These are phyloP conservation scores for Naegleria lovaniensis DNA, from an alignment of 208 protist species.

Conservation along the genomic window DNA sequence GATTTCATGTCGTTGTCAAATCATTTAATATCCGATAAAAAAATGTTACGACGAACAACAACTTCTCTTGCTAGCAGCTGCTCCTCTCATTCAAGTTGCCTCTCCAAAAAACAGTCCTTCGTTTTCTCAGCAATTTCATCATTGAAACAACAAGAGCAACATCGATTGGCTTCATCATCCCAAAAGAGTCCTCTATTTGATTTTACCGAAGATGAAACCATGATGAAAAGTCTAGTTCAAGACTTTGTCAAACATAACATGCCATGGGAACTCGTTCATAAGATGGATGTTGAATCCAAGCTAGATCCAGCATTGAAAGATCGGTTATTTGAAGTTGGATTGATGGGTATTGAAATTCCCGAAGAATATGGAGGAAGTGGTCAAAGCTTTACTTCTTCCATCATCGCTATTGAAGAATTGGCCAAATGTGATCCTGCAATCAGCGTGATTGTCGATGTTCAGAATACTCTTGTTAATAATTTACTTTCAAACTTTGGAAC, in stretches of 20 bases:
- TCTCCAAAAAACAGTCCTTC: too few relatives aligned
- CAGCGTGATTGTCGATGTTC: slow-evolving; percentile 74
- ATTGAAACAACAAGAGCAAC: too few relatives aligned
- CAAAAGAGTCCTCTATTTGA: background rate
- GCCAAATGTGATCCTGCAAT: slow-evolving; percentile 69
- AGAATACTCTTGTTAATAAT: slow-evolving; percentile 81
- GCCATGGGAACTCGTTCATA: background rate
- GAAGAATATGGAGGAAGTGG: slow-evolving; percentile 57
- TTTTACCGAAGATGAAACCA: background rate
- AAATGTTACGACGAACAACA: too few relatives aligned
- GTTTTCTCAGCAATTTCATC: too few relatives aligned
- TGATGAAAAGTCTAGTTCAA: slow-evolving; percentile 12
- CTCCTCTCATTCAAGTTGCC: too few relatives aligned
- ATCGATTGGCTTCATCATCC: too few relatives aligned
- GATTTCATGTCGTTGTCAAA: too few relatives aligned
- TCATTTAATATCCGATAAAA: too few relatives aligned
- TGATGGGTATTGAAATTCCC: slow-evolving; percentile 72
- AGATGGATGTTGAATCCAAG: slow-evolving; percentile 68
- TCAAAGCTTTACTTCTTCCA: slow-evolving; percentile 63
- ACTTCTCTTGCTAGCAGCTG: too few relatives aligned
- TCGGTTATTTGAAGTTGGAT: slow-evolving; percentile 64
- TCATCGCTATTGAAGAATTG: slow-evolving; percentile 72
- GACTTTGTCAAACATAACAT: background rate
- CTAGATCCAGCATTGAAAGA: slow-evolving; percentile 60
- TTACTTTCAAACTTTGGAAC: slow-evolving; percentile 65